phyloP scores from a whole-genome alignment of 257 asterid species.

The Solanum ossicruentum region DNA sequence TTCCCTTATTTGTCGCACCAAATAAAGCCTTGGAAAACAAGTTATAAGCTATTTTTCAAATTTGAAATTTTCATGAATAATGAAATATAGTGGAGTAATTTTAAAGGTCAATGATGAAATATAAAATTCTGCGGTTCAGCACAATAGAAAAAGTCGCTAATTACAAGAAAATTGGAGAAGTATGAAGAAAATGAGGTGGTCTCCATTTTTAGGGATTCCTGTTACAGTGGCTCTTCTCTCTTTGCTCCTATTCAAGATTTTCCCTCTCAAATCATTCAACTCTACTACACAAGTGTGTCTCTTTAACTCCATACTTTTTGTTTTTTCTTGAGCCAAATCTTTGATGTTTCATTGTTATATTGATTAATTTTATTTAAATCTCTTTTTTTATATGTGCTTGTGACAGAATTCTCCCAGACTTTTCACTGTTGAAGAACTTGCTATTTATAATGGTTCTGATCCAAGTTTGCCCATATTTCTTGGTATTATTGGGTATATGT shows the following conservation, averaged over 20 bases:
- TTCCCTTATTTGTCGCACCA: too few relatives aligned
- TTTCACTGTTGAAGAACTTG: constrained; percentile 47
- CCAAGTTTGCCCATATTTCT: constrained; percentile 63
- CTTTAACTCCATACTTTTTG: neutral
- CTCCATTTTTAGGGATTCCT: constrained; percentile 58
- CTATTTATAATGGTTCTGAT: constrained; percentile 62
- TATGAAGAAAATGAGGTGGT: constrained; percentile 33
- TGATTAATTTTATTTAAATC: constrained; percentile 5
- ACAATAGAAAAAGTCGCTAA: neutral
- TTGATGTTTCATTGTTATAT: neutral
- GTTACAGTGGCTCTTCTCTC: constrained; percentile 45
- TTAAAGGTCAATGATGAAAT: too few relatives aligned
- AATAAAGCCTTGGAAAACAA: neutral
- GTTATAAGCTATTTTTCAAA: too few relatives aligned
- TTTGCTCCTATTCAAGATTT: constrained; percentile 23
- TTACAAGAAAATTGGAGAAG: neutral
- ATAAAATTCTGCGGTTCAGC: too few relatives aligned
- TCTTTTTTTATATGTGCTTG: neutral
- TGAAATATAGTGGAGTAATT: too few relatives aligned
- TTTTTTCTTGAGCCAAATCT: too few relatives aligned
- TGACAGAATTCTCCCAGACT: constrained; percentile 24
- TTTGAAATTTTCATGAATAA: neutral
- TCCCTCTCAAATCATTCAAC: constrained; percentile 13
- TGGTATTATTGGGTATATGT: constrained; percentile 59
- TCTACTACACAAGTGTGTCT: constrained; percentile 1